Evolutionary conservation across 2,329 filamentous ascomycete genomes (phyloP).

Genomic region (Diaporthe caulivora): DNA sequence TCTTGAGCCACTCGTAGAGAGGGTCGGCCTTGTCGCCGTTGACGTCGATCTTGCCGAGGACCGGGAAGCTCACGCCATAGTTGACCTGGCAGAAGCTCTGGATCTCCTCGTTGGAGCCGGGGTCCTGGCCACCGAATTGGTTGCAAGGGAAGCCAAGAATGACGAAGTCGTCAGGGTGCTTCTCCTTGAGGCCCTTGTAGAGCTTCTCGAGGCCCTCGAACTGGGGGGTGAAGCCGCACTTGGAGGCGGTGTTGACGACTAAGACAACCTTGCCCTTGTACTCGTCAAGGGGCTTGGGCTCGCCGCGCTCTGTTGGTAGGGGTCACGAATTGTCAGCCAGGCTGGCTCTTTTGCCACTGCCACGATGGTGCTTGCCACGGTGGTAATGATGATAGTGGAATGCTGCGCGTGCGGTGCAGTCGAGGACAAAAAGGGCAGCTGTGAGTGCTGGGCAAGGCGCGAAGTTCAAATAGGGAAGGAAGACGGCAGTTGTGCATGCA

Average conservation of each 20-base stretch:
- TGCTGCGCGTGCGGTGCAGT: not conserved
- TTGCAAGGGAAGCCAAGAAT: slow-evolving; percentile 99
- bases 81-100: slow-evolving; percentile 90
- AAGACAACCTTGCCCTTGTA: slow-evolving; percentile 95
- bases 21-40: slow-evolving; percentile 88
- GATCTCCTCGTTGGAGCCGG: slow-evolving; percentile 84
- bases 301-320: slow-evolving; percentile 73
- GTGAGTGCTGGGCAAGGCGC: not conserved
- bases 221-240: slow-evolving; percentile 98
- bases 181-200: slow-evolving; percentile 80
- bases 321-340: slow-evolving; percentile 37
- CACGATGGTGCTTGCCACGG: slow-evolving; percentile 33
- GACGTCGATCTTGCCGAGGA: slow-evolving; percentile 92
- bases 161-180: slow-evolving; percentile 81
- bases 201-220: slow-evolving; percentile 91
- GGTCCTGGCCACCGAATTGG: slow-evolving; percentile 94
- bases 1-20: slow-evolving; percentile 82
- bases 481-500: slow-evolving; percentile 14
- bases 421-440: slow-evolving; percentile 28
- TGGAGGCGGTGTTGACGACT: slow-evolving; percentile 97
- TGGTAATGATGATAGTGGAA: not conserved
- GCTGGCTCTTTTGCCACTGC: slow-evolving; percentile 29
- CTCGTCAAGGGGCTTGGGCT: slow-evolving; percentile 75
- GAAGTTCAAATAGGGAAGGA: slow-evolving; percentile 33
- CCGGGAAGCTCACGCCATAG: slow-evolving; percentile 93